Evolutionary conservation across 2,329 filamentous ascomycete genomes (phyloP).

Genomic region (Mycosphaerelloides madeirae): DNA sequence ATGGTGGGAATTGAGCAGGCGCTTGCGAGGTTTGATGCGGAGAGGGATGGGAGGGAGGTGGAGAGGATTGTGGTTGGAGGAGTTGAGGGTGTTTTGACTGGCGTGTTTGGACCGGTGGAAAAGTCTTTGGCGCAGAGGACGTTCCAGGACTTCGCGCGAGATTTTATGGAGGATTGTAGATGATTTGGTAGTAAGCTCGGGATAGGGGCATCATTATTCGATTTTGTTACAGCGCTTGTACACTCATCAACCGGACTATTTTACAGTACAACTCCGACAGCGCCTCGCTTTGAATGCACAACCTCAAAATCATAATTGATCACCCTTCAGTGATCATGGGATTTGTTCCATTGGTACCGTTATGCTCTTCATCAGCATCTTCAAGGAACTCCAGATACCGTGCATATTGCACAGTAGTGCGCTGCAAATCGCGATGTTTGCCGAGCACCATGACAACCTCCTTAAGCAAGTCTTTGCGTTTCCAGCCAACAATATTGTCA

Average conservation of each 20-base stretch:
- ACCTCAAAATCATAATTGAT: too few relatives aligned
- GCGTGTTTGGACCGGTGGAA: constrained; percentile 6
- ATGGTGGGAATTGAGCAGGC: constrained; percentile 27
- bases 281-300: neutral
- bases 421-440: constrained; percentile 95
- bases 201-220: too few relatives aligned
- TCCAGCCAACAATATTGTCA: constrained; percentile 83
- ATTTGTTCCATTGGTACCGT: constrained; percentile 5
- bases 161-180: constrained; percentile 10
- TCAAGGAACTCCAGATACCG: constrained; percentile 64
- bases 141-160: constrained; percentile 15
- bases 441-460: constrained; percentile 90
- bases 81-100: neutral
- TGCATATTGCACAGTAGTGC: constrained; percentile 64
- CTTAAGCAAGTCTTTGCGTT: constrained; percentile 78
- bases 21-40: constrained; percentile 9
- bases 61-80: constrained; percentile 1
- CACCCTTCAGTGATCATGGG: constrained; percentile 8
- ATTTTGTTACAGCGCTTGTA: neutral
- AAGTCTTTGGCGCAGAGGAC: constrained; percentile 9
- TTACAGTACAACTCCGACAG: constrained; percentile 1
- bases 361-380: constrained; percentile 1
- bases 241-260: neutral
- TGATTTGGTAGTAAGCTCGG: neutral
- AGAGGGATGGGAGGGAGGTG: constrained; percentile 1